Conservation (phyloP, 305 asterid genomes). For the Fraxinus dipetala region DNA sequence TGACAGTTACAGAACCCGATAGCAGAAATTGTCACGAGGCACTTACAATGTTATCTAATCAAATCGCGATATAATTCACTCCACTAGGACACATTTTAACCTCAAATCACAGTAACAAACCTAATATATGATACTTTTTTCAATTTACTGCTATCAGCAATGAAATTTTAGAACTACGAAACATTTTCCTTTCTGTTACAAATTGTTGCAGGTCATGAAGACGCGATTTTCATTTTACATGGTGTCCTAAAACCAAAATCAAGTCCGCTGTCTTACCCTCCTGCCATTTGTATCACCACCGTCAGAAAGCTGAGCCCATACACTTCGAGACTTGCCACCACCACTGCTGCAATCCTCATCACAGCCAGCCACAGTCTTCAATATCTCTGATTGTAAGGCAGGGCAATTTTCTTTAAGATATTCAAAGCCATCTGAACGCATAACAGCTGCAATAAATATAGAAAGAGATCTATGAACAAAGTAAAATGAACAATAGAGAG, state of each 20-base stretch:
- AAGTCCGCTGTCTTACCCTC: conserved; percentile 88
- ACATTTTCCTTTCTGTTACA: conserved; percentile 29
- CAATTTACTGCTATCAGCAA: conserved; percentile 9
- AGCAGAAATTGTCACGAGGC: neutral
- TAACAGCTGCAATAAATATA: conserved; percentile 65
- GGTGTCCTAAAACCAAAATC: conserved; percentile 33
- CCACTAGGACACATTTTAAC: neutral
- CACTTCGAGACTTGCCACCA: conserved; percentile 81
- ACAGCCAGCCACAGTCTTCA: conserved; percentile 95
- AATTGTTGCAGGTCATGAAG: conserved; percentile 10
- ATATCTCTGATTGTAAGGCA: conserved; percentile 80
- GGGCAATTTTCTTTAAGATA: conserved; percentile 80
- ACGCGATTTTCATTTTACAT: conserved; percentile 17
- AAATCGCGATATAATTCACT: neutral
- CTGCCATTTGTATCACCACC: conserved; percentile 88
- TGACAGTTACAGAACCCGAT: conserved; percentile 2
- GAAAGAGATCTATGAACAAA: conserved; percentile 9
- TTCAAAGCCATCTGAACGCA: conserved; percentile 88
- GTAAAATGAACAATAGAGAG: neutral
- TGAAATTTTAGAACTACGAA: conserved; percentile 13
- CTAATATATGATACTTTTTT: neutral
- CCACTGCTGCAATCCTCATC: conserved; percentile 89
- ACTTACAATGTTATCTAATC: neutral
- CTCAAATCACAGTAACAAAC: neutral
- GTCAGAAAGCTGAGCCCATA: conserved; percentile 95